phyloP scores from a whole-genome alignment of 345 rosid genomes.

The Dipteronia sinensis region DNA sequence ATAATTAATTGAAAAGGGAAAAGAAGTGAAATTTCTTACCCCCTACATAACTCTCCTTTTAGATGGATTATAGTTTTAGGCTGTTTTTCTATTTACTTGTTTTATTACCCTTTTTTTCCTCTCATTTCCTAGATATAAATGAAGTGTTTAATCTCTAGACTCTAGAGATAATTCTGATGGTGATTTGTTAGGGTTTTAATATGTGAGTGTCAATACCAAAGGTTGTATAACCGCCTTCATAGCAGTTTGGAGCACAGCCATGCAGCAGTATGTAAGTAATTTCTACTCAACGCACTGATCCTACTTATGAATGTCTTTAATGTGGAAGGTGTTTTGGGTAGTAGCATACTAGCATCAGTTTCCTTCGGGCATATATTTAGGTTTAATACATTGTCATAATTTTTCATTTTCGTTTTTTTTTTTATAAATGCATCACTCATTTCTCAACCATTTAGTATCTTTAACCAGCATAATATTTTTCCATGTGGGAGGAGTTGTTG shows the following conservation, averaged over 20 bases:
- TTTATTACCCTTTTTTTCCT: too few species aligned
- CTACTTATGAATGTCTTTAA: neutral
- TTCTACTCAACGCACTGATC: constrained; percentile 9
- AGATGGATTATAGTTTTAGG: too few species aligned
- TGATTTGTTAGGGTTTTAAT: too few species aligned
- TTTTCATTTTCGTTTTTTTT: neutral
- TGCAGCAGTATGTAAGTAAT: constrained; percentile 93
- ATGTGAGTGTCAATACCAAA: constrained; percentile 75
- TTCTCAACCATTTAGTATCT: neutral
- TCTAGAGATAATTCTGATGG: too few species aligned
- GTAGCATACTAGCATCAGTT: neutral
- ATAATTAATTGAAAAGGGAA: too few species aligned
- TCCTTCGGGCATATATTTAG: neutral
- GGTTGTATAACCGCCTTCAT: constrained; percentile 91
- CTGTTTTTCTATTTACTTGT: too few species aligned
- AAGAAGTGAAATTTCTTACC: too few species aligned
- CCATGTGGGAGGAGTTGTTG: neutral
- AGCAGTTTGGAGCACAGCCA: constrained; percentile 97
- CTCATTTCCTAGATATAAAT: too few species aligned
- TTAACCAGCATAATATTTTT: neutral
- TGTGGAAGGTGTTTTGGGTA: neutral
- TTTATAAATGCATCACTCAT: neutral
- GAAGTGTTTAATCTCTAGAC: too few species aligned
- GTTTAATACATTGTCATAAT: neutral
- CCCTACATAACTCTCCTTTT: neutral